These are phyloP conservation scores for Scleroderma citrinum DNA, from an alignment of 768 basidiomycete genomes.

Conservation along the genomic window DNA sequence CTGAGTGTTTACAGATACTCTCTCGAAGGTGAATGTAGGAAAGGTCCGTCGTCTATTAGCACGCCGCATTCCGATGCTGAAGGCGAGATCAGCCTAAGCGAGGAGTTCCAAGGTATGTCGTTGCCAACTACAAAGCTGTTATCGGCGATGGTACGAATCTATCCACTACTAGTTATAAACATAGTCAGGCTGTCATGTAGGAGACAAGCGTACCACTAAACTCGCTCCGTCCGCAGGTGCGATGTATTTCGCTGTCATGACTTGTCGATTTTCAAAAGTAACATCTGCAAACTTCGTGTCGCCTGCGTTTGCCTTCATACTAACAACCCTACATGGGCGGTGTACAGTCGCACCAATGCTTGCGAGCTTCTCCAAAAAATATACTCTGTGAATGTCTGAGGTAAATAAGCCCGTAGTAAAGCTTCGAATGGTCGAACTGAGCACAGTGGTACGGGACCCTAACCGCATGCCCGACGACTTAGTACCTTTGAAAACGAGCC, in stretches of 20 bases:
- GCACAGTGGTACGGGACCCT: conserved; percentile 23
- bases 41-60: conserved; percentile 27
- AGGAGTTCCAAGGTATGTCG: conserved; percentile 30
- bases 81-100: conserved; percentile 42
- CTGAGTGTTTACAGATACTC: conserved; percentile 41
- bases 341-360: conserved; percentile 28
- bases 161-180: background rate
- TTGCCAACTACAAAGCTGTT: conserved; percentile 38
- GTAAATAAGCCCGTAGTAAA: conserved; percentile 36
- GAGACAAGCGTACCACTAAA: conserved; percentile 32
- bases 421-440: conserved; percentile 30
- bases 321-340: conserved; percentile 35
- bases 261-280: conserved; percentile 40
- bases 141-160: conserved; percentile 40
- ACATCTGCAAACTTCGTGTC: conserved; percentile 32
- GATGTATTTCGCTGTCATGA: conserved; percentile 40
- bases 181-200: background rate
- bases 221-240: conserved; percentile 47
- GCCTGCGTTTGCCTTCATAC: conserved; percentile 26
- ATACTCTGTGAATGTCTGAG: conserved; percentile 41
- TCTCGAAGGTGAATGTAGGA: conserved; percentile 32
- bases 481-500: conserved; percentile 33
- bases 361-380: conserved; percentile 32
- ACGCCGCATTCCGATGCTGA: conserved; percentile 29
- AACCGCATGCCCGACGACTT: conserved; percentile 24